Evolutionary conservation across 345 rosid genomes (phyloP).

Genomic region (Eutrema heterophyllum): DNA sequence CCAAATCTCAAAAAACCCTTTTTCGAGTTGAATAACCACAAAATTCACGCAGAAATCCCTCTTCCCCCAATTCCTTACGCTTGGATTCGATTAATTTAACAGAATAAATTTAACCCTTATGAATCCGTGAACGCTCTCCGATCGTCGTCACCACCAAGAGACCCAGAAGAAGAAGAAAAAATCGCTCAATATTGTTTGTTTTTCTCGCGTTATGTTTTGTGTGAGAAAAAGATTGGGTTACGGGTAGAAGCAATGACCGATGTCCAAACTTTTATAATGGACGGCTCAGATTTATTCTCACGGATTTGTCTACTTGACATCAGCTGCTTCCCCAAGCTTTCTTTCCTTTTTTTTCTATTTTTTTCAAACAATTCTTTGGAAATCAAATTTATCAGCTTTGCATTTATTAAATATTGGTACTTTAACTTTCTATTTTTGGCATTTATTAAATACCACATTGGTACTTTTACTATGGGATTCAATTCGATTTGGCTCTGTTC

Average conservation of each 20-base stretch:
- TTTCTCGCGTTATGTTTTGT: conserved; percentile 14
- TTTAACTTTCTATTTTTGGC: not conserved
- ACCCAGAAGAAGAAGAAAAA: not conserved
- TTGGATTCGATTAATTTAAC: not conserved
- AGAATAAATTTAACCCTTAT: not conserved
- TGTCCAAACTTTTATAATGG: conserved; percentile 35
- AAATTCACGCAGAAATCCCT: not conserved
- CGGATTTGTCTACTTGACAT: conserved; percentile 34
- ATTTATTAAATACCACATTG: too few species aligned
- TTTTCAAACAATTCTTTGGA: not conserved
- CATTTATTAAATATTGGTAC: not conserved
- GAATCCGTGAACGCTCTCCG: conserved; percentile 19
- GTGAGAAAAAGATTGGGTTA: conserved; percentile 37
- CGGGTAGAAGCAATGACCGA: conserved; percentile 35
- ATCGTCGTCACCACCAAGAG: conserved; percentile 14
- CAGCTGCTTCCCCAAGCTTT: conserved; percentile 9
- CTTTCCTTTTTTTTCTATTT: not conserved
- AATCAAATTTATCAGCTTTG: not conserved
- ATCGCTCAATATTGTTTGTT: not conserved
- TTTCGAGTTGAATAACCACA: not conserved
- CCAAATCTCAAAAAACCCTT: conserved; percentile 30
- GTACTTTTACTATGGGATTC: too few species aligned
- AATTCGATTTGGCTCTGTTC: too few species aligned
- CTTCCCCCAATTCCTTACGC: not conserved
- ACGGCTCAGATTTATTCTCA: conserved; percentile 33